A percentile compares a stretch with the other conserved stretches of the same genome.
phyloP scores from a whole-genome alignment of 1,284 basidiomycete species.

The Coniferiporia sulphurascens region DNA sequence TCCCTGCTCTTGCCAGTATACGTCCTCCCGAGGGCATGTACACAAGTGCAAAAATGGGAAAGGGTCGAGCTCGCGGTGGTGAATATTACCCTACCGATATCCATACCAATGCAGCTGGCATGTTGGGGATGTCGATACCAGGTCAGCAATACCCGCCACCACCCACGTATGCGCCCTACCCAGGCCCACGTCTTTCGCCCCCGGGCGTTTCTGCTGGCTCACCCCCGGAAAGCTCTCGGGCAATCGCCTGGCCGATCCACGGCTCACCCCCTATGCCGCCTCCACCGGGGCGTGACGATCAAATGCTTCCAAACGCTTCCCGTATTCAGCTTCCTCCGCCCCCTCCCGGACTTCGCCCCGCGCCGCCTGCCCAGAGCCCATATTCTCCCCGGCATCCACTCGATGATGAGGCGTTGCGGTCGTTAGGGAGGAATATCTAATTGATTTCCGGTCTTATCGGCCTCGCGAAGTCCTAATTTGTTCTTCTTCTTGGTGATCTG shows the following conservation, averaged over 20 bases:
- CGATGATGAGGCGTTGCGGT: conserved; percentile 30
- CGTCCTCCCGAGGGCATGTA: conserved; percentile 57
- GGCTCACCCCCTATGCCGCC: background rate
- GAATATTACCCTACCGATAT: conserved; percentile 32
- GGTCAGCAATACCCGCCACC: conserved; percentile 28
- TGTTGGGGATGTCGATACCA: conserved; percentile 20
- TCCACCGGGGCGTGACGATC: conserved; percentile 3
- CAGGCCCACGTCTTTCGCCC: conserved; percentile 12
- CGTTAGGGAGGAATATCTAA: conserved; percentile 21
- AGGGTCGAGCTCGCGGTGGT: conserved; percentile 37
- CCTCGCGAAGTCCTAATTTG: conserved; percentile 1
- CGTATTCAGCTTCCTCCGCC: conserved; percentile 11
- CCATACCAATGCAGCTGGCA: conserved; percentile 24
- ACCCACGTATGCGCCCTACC: conserved; percentile 22
- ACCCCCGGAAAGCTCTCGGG: conserved; percentile 7
- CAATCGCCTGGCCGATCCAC: background rate
- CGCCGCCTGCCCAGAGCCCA: conserved; percentile 17
- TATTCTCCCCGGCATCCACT: conserved; percentile 31
- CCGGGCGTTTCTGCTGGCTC: conserved; percentile 15
- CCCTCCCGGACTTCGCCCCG: conserved; percentile 7
- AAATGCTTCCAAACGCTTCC: conserved; percentile 10
- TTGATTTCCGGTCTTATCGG: conserved; percentile 11
- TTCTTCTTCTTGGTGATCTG: conserved; percentile 1
- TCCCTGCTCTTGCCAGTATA: conserved; percentile 47
- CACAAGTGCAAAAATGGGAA: conserved; percentile 52